Conservation (phyloP, 768 basidiomycete genomes). For the Phlebiopsis gigantea region DNA sequence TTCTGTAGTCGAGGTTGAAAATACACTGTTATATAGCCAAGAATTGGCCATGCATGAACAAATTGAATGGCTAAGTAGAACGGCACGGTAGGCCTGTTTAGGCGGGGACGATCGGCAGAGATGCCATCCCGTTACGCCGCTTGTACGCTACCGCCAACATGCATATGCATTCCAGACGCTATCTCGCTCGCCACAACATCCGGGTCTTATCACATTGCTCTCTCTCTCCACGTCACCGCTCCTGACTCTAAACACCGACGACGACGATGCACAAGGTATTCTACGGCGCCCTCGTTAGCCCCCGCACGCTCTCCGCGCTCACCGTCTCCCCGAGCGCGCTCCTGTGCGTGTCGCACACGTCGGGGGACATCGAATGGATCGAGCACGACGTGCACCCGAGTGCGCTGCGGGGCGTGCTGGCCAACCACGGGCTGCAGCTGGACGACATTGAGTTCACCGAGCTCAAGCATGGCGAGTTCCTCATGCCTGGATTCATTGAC, state of each 20-base stretch:
- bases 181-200: neutral
- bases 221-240: neutral
- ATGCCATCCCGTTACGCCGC: neutral
- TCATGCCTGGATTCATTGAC: slow-evolving; percentile 88
- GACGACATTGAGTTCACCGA: slow-evolving; percentile 29
- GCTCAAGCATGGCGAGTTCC: slow-evolving; percentile 46
- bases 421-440: slow-evolving; percentile 38
- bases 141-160: slow-evolving; percentile 1
- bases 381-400: slow-evolving; percentile 48
- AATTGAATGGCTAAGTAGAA: no score
- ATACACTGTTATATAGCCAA: no score
- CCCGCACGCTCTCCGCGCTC: slow-evolving; percentile 37
- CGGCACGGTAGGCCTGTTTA: neutral
- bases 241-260: neutral
- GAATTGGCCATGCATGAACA: no score
- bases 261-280: slow-evolving; percentile 35
- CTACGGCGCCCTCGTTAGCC: slow-evolving; percentile 57
- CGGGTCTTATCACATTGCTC: neutral
- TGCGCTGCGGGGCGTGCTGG: slow-evolving; percentile 44
- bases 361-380: slow-evolving; percentile 69
- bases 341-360: slow-evolving; percentile 39
- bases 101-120: neutral
- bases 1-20: no score
- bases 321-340: slow-evolving; percentile 47
- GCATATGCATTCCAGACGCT: slow-evolving; percentile 1